These are phyloP conservation scores for Chalara sp. DNA, from an alignment of 2,329 filamentous ascomycete species.

Conservation along the genomic window DNA sequence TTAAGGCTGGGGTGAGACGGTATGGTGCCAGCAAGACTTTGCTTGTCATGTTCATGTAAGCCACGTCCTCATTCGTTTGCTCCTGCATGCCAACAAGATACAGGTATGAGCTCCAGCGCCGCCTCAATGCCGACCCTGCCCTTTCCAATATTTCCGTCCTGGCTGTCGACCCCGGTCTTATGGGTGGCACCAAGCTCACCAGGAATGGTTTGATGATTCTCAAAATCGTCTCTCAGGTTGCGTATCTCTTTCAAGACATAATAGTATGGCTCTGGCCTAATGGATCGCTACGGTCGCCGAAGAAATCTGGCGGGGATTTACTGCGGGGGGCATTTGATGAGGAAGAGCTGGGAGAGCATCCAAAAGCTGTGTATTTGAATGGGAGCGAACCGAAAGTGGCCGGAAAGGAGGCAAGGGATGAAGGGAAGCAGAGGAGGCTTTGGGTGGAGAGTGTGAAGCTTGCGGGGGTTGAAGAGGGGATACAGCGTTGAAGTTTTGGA, in stretches of 20 bases:
- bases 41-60: conserved; percentile 11
- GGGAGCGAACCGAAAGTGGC: conserved; percentile 25
- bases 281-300: conserved; percentile 24
- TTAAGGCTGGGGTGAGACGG: conserved; percentile 7
- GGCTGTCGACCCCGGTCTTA: too few species aligned
- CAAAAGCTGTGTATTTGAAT: conserved; percentile 27
- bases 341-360: conserved; percentile 14
- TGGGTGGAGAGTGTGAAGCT: conserved; percentile 27
- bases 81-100: background rate
- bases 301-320: conserved; percentile 30
- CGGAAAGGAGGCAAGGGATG: conserved; percentile 27
- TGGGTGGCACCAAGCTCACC: conserved; percentile 23
- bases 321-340: conserved; percentile 27
- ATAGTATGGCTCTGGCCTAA: conserved; percentile 26
- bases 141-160: too few species aligned
- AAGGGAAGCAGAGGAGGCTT: conserved; percentile 25
- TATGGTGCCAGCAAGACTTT: conserved; percentile 11
- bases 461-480: conserved; percentile 9
- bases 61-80: too few species aligned
- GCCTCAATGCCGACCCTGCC: too few species aligned
- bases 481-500: conserved; percentile 7
- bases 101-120: conserved; percentile 14
- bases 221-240: conserved; percentile 14
- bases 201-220: conserved; percentile 15
- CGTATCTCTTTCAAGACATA: conserved; percentile 13